Base-by-base conservation (phyloP, 2,329 filamentous ascomycete genomes). In the Beauveria sp. region DNA sequence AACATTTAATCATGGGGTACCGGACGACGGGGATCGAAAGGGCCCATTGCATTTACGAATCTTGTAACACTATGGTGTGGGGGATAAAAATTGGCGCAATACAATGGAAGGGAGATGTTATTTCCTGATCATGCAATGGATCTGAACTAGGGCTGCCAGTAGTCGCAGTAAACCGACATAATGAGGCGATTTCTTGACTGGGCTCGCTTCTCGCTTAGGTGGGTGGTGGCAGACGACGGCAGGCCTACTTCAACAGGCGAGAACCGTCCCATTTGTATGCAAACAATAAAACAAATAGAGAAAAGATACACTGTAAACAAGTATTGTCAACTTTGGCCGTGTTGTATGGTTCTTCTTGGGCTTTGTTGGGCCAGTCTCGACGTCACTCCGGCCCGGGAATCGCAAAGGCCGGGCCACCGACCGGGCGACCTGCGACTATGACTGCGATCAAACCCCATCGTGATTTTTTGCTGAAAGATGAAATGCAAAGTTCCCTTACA, bases 1-100 rank as follows among this genome's bases (percentile, higher is more conserved):
- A 37, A 28, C 40, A 59, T 59, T 47, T 59, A 59, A 59, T 55
- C 58, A 55, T 20, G 30, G 43, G 55, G 50, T 10, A 51, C 55
- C 50, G n/a, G 40, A 56, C 47, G 59, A 61, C 48, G 28, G 48
- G 50, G 34, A 54, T 48, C 48, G 28, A 47, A 40, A 44, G 52
- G 51, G 47, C 43, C 58, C 44, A 55, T 53, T 48, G 34, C 54
- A 57, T 55, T 61, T 55, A 61, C 43, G 60, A 57, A 58, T 58
- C 54, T 61, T 61, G 60, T 61, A 61, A 61, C 60, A 61, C 47
- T 61, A 61, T 61, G 52, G 54, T 53, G 54, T 57, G 60, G 60
- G 53, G 53, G 47, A 61, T 22, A 37, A 61, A 55, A 61, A 58
- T 48, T 57, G 54, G 60, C 60, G 60, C 54, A 61, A 61, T 48